Conservation (phyloP, 108 stramenopile species). For the Cyclotella baltica region DNA sequence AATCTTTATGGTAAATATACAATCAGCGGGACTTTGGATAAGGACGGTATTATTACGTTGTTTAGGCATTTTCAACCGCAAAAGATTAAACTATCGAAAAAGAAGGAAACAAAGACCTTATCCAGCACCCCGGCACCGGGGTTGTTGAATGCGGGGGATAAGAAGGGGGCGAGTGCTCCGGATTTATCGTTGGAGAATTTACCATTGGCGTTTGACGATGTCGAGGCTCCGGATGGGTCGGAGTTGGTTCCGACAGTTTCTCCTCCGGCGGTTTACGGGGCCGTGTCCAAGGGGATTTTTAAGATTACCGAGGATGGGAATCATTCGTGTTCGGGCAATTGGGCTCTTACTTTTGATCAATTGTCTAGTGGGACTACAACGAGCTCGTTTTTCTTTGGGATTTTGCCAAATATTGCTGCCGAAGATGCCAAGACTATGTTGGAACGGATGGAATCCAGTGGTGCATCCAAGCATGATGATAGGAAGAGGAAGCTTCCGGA, state of each 20-base stretch:
- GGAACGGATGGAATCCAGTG: conserved; percentile 18
- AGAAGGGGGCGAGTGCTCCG: neutral
- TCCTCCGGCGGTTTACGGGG: neutral
- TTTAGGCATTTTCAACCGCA: neutral
- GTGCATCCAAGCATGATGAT: conserved; percentile 33
- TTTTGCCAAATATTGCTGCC: conserved; percentile 56
- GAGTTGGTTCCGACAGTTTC: neutral
- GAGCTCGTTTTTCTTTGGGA: conserved; percentile 75
- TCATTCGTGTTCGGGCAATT: conserved; percentile 68
- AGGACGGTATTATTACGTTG: conserved; percentile 55
- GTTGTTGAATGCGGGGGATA: neutral
- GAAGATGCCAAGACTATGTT: conserved; percentile 31
- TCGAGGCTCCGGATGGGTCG: conserved; percentile 11
- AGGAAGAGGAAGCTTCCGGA: conserved; percentile 15
- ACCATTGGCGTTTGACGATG: conserved; percentile 2
- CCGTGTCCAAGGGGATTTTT: conserved; percentile 65
- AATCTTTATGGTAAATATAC: conserved; percentile 88
- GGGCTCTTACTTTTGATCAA: conserved; percentile 8
- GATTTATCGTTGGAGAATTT: conserved; percentile 1
- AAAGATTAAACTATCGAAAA: conserved; percentile 8
- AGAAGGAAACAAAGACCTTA: neutral
- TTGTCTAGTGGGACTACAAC: conserved; percentile 69
- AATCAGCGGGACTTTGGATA: conserved; percentile 77
- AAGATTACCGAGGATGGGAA: conserved; percentile 79
- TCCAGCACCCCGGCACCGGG: conserved; percentile 5